Evolutionary conservation across 176 grass and related monocot genomes (phyloP).

Genomic region (Aegilops sharonensis): DNA sequence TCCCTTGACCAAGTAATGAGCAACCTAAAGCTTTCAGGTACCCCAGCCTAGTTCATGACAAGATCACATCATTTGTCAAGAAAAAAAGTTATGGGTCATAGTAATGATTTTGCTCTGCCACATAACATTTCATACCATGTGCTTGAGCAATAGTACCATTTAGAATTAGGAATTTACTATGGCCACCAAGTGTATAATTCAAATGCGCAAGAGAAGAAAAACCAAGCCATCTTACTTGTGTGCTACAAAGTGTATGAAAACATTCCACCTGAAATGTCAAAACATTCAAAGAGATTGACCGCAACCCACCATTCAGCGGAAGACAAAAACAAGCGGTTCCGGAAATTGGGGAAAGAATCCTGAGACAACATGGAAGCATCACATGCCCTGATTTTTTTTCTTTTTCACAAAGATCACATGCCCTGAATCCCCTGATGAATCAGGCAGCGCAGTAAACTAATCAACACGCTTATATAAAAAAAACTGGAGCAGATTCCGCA

Average conservation of each 20-base stretch:
- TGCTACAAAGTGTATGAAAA: not conserved
- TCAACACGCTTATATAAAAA: not conserved
- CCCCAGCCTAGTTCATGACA: not conserved
- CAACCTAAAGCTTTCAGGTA: not conserved
- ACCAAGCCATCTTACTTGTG: not conserved
- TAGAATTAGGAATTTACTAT: not conserved
- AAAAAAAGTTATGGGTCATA: not conserved
- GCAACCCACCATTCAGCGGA: not conserved
- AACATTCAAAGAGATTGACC: not conserved
- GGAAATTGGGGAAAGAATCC: not conserved
- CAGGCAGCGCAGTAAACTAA: not conserved
- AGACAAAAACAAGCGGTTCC: not conserved
- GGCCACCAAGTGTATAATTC: not conserved
- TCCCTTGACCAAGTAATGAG: conserved; percentile 20
- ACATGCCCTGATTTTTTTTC: not conserved
- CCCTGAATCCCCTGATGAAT: not conserved
- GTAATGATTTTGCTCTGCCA: not conserved
- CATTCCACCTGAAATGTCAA: not conserved
- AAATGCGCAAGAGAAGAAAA: not conserved
- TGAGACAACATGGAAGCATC: not conserved
- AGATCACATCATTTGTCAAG: not conserved
- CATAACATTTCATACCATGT: not conserved
- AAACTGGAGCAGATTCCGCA: not conserved
- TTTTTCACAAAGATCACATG: not conserved
- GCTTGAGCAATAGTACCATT: not conserved